These are phyloP conservation scores for Fusarium sp. DNA, from an alignment of 2,329 filamentous ascomycete species.

Conservation along the genomic window DNA sequence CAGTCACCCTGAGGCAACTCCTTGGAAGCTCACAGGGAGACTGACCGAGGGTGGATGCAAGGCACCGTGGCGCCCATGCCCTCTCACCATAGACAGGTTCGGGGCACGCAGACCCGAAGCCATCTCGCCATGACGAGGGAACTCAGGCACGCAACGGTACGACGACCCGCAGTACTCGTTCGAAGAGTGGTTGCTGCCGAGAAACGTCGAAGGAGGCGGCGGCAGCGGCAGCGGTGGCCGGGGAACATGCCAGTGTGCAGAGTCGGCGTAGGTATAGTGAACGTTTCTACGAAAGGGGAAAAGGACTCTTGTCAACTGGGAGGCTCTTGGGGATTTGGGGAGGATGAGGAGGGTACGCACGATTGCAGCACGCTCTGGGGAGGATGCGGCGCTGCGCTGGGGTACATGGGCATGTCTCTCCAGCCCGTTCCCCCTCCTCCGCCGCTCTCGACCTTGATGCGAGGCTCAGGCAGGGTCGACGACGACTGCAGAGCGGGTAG, in stretches of 20 bases:
- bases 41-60: slow-evolving; percentile 1
- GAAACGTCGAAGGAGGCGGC: not conserved
- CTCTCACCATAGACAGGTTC: slow-evolving; percentile 3
- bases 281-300: slow-evolving; percentile 7
- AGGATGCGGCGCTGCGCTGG: not conserved
- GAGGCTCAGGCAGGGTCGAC: not conserved
- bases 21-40: slow-evolving; percentile 7
- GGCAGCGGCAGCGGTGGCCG: not conserved
- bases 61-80: not conserved
- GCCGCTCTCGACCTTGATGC: slow-evolving; percentile 16
- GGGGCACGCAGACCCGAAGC: slow-evolving; percentile 21
- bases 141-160: slow-evolving; percentile 18
- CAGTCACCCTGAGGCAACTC: slow-evolving; percentile 13
- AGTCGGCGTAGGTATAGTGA: slow-evolving; percentile 14
- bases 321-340: not conserved
- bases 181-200: not conserved
- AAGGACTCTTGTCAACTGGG: slow-evolving; percentile 8
- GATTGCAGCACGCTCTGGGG: slow-evolving; percentile 21
- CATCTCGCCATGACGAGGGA: slow-evolving; percentile 8
- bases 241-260: slow-evolving; percentile 22
- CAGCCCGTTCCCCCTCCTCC: slow-evolving; percentile 5
- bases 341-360: slow-evolving; percentile 13
- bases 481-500: not conserved
- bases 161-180: slow-evolving; percentile 14
- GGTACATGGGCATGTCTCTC: not conserved